A percentile compares a stretch with the other conserved stretches of the same genome.
Evolutionary conservation across 106 monocot species (phyloP).

Genomic region (Alisma plantagoaquatica): DNA sequence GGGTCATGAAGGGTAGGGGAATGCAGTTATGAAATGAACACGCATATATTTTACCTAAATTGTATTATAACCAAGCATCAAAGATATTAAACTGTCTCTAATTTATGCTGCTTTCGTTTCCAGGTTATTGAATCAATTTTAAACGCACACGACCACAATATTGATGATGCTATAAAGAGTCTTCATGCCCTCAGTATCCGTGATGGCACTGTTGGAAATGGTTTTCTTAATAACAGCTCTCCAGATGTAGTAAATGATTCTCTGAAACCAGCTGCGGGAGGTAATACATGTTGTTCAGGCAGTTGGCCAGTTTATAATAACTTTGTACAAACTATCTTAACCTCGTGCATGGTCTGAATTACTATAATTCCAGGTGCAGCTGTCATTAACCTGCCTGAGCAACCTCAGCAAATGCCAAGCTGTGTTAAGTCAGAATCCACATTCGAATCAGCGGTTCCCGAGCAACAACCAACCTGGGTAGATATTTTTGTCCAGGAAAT

Average conservation of each 20-base stretch:
- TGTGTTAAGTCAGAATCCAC: background rate
- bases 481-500: constrained; percentile 78
- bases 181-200: constrained; percentile 54
- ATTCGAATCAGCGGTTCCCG: too few species aligned
- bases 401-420: constrained; percentile 15
- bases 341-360: background rate
- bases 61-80: too few species aligned
- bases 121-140: constrained; percentile 64
- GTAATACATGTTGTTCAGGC: constrained; percentile 13
- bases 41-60: too few species aligned
- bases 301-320: background rate
- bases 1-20: too few species aligned
- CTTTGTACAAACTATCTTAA: background rate
- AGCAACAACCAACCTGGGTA: constrained; percentile 40
- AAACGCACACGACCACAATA: constrained; percentile 42
- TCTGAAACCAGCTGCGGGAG: constrained; percentile 30
- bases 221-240: constrained; percentile 3
- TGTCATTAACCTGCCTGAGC: constrained; percentile 16
- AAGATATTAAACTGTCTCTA: too few species aligned
- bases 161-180: constrained; percentile 78
- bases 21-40: too few species aligned
- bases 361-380: constrained; percentile 20
- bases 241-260: constrained; percentile 9
- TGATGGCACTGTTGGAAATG: constrained; percentile 29
- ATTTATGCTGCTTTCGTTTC: too few species aligned